A percentile compares a stretch with the other conserved stretches of the same genome.
These are phyloP conservation scores for Suhomyces coccinellae DNA, from an alignment of 1,139 yeast genomes.

Conservation along the genomic window DNA sequence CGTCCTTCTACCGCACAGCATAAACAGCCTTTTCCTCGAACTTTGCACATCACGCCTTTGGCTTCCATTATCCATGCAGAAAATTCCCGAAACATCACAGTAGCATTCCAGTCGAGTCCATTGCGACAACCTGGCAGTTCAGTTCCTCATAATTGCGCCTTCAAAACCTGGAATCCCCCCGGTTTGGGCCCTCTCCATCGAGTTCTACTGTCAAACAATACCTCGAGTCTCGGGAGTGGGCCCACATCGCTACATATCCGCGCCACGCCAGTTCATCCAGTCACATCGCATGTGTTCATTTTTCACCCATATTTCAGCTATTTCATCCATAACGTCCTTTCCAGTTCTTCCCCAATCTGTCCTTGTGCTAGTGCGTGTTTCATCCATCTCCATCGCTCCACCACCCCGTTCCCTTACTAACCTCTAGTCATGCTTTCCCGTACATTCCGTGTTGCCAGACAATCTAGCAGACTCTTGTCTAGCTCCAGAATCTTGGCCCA, in stretches of 20 bases:
- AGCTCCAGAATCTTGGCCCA: constrained; percentile 34
- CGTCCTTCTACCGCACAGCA: not conserved
- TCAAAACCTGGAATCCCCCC: too few species aligned
- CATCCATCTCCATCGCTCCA: not conserved
- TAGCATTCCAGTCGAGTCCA: not conserved
- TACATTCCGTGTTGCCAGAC: constrained; percentile 41
- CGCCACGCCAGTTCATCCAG: not conserved
- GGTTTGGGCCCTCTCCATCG: not conserved
- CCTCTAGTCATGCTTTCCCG: constrained; percentile 41
- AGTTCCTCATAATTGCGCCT: too few species aligned
- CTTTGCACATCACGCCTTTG: not conserved
- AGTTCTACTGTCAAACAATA: not conserved
- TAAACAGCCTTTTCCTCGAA: not conserved
- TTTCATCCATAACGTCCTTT: not conserved
- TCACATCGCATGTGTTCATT: not conserved
- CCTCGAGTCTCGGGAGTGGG: not conserved
- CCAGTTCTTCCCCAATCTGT: not conserved
- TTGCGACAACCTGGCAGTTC: too few species aligned
- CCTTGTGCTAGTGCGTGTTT: not conserved
- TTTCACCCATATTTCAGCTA: not conserved
- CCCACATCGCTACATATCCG: not conserved
- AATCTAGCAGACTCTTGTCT: constrained; percentile 42
- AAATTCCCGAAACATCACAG: not conserved
- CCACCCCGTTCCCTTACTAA: constrained; percentile 22
- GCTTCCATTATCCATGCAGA: not conserved